Percentiles rank a stretch among this genome's conserved stretches.
These are phyloP conservation scores for Trichoderma asperelloides DNA, from an alignment of 495 filamentous ascomycete genomes.

Conservation along the genomic window DNA sequence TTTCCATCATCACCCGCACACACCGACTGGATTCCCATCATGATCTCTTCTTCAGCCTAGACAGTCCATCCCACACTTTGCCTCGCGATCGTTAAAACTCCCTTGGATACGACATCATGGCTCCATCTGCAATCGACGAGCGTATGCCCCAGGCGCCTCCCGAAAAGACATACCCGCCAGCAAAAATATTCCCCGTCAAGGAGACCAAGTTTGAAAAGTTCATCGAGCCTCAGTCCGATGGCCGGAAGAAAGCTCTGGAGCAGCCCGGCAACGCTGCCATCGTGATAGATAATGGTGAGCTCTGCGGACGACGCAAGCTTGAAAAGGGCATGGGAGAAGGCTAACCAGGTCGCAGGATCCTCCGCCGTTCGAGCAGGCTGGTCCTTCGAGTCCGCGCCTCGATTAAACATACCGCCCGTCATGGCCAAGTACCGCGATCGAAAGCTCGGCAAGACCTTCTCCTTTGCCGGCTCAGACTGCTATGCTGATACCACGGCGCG, in stretches of 20 bases:
- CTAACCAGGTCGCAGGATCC: conserved; percentile 49
- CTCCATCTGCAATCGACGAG: conserved; percentile 33
- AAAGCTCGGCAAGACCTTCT: conserved; percentile 79
- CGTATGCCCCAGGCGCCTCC: conserved; percentile 19
- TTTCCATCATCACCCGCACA: not conserved
- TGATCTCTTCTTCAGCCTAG: not conserved
- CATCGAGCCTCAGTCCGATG: conserved; percentile 56
- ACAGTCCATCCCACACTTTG: not conserved
- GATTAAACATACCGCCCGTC: conserved; percentile 73
- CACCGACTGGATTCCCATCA: not conserved
- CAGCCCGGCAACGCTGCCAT: conserved; percentile 55
- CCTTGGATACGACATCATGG: conserved; percentile 24
- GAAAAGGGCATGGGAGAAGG: not conserved
- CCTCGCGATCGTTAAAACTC: not conserved
- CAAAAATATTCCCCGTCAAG: conserved; percentile 43
- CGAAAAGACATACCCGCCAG: conserved; percentile 31
- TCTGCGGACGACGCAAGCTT: not conserved
- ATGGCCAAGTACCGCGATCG: conserved; percentile 91
- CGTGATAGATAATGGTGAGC: conserved; percentile 93
- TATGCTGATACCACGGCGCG: conserved; percentile 88
- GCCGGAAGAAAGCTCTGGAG: conserved; percentile 51
- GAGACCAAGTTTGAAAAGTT: conserved; percentile 76
- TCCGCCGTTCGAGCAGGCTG: conserved; percentile 85
- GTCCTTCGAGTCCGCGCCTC: conserved; percentile 77
- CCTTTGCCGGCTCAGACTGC: conserved; percentile 84